Evolutionary conservation across 2,329 filamentous ascomycete genomes (phyloP).

Genomic region (Hypoxylon sp.): DNA sequence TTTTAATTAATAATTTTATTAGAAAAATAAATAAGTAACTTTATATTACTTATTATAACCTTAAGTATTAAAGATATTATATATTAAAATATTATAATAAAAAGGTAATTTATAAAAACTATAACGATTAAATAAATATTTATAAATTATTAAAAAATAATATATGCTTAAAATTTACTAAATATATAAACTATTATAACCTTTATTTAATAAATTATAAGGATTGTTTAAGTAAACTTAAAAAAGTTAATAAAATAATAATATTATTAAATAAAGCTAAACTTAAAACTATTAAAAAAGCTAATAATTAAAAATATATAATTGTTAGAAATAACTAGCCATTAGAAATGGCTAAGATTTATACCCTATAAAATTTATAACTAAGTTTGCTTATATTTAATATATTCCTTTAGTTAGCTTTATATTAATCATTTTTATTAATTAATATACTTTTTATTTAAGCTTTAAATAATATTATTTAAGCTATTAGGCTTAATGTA

Average conservation of each 20-base stretch:
- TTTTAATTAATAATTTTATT: too few species aligned
- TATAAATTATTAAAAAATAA: constrained; percentile 14
- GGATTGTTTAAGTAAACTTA: constrained; percentile 8
- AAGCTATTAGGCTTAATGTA: too few species aligned
- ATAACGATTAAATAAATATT: constrained; percentile 8
- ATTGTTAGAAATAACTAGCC: too few species aligned
- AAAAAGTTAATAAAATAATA: constrained; percentile 5
- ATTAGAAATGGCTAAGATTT: too few species aligned
- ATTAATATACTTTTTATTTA: too few species aligned
- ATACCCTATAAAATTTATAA: too few species aligned
- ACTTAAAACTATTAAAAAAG: constrained; percentile 7
- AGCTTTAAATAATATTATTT: too few species aligned
- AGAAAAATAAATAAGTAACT: too few species aligned
- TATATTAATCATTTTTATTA: too few species aligned
- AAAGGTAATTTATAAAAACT: constrained; percentile 16
- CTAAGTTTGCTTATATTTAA: too few species aligned
- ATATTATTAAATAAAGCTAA: constrained; percentile 10
- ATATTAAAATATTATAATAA: constrained; percentile 23
- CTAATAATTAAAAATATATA: constrained; percentile 12
- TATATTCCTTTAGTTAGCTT: too few species aligned
- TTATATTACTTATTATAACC: constrained; percentile 10
- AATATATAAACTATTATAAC: constrained; percentile 15
- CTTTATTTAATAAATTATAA: constrained; percentile 18
- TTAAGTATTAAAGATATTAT: constrained; percentile 15
- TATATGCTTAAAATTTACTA: constrained; percentile 1